Conservation (phyloP, 2,329 filamentous ascomycete genomes). For the Bipolaris sorokiniana region DNA sequence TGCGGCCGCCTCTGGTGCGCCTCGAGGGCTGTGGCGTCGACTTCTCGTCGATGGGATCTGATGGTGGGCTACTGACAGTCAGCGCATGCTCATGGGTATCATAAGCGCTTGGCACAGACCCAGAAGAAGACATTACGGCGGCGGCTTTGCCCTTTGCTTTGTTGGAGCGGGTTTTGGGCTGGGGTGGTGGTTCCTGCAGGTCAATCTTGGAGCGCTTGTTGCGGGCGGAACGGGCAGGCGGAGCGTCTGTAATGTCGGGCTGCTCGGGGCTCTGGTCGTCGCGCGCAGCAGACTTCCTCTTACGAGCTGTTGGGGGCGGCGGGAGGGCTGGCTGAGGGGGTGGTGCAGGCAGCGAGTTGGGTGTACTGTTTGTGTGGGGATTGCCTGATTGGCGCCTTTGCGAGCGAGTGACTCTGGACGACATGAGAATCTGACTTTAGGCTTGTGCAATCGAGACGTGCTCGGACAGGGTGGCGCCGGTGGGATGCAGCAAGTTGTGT, state of each 20-base stretch:
- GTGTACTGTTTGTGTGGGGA: conserved; percentile 54
- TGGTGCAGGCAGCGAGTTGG: conserved; percentile 40
- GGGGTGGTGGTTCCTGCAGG: conserved; percentile 54
- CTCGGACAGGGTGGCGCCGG: conserved; percentile 38
- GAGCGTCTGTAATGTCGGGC: conserved; percentile 40
- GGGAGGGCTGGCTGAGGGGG: conserved; percentile 53
- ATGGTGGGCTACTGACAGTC: conserved; percentile 61
- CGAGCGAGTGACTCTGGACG: conserved; percentile 94
- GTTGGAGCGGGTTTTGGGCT: conserved; percentile 56
- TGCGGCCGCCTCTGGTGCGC: conserved; percentile 77
- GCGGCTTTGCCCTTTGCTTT: conserved; percentile 65
- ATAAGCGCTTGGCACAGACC: conserved; percentile 57
- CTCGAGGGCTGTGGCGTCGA: conserved; percentile 67
- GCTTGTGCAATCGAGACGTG: conserved; percentile 35
- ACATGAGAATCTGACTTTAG: conserved; percentile 73
- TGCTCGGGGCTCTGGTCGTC: conserved; percentile 55
- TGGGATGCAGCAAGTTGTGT: conserved; percentile 36
- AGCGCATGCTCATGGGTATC: conserved; percentile 15
- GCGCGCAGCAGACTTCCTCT: conserved; percentile 72
- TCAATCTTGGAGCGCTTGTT: conserved; percentile 69
- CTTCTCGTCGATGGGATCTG: conserved; percentile 68
- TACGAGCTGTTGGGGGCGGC: conserved; percentile 63
- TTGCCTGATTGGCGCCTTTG: conserved; percentile 81
- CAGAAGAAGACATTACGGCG: conserved; percentile 71
- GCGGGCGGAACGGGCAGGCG: conserved; percentile 45